A percentile compares a stretch with the other conserved stretches of the same genome.
These are phyloP conservation scores for Nissolia schottii DNA, from an alignment of 306 rosid genomes.

Conservation along the genomic window DNA sequence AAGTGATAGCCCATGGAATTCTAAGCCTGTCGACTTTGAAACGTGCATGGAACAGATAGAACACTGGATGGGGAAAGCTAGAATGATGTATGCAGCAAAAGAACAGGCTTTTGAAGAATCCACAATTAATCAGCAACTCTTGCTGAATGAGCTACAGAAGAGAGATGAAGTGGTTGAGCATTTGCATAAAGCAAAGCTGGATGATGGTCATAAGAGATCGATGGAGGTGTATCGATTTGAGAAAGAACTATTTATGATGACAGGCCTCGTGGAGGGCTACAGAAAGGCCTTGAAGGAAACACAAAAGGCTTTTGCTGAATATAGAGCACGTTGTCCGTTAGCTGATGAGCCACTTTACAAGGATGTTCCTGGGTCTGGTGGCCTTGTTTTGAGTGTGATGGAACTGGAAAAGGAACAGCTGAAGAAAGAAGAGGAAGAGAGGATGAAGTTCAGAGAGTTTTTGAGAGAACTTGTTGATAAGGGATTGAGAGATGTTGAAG, in stretches of 20 bases:
- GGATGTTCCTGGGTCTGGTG: conserved; percentile 88
- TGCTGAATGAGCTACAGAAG: conserved; percentile 64
- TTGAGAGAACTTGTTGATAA: conserved; percentile 34
- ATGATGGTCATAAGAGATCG: conserved; percentile 67
- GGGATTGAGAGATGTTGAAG: conserved; percentile 50
- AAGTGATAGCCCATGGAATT: conserved; percentile 57
- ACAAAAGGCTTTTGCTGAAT: conserved; percentile 57
- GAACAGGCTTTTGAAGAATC: conserved; percentile 56
- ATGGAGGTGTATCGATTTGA: conserved; percentile 60
- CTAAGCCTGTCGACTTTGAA: conserved; percentile 52
- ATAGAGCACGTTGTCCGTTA: conserved; percentile 54
- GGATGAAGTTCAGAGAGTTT: conserved; percentile 26
- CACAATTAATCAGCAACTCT: conserved; percentile 43
- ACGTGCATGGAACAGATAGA: conserved; percentile 58
- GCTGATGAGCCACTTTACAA: conserved; percentile 79
- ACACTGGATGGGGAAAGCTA: conserved; percentile 62
- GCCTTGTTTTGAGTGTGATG: conserved; percentile 72
- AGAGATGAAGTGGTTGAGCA: conserved; percentile 51
- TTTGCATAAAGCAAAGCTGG: conserved; percentile 56
- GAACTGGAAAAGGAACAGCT: conserved; percentile 71
- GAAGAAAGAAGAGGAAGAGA: conserved; percentile 85
- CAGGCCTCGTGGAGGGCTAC: conserved; percentile 63
- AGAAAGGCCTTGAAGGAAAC: conserved; percentile 76
- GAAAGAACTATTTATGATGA: conserved; percentile 74
- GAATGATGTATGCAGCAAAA: conserved; percentile 51